Conservation (phyloP, 1,139 yeast species). For the Lizanozyma gosingica region DNA sequence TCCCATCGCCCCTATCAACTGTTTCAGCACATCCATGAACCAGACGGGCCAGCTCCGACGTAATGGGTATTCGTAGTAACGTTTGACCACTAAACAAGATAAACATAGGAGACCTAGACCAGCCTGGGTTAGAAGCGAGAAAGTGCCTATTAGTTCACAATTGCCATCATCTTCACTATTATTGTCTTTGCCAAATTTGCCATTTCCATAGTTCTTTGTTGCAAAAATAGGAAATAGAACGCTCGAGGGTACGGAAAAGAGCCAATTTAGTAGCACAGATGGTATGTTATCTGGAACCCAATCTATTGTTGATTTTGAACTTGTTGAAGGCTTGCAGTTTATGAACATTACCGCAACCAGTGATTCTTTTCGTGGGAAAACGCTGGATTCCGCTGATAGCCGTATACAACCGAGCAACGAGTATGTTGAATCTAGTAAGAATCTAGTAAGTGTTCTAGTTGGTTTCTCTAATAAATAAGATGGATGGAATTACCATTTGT, state of each 20-base stretch:
- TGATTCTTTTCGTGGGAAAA: too few relatives aligned
- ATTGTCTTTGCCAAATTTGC: constrained; percentile 2
- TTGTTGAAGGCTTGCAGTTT: too few relatives aligned
- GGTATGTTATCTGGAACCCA: too few relatives aligned
- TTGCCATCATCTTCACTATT: constrained; percentile 9
- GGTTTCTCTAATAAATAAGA: too few relatives aligned
- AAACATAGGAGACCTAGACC: constrained; percentile 69
- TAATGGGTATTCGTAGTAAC: constrained; percentile 69
- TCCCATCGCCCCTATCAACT: constrained; percentile 77
- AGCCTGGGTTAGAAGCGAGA: constrained; percentile 57
- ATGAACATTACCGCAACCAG: too few relatives aligned
- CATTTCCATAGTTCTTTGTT: not conserved
- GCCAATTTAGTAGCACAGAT: too few relatives aligned
- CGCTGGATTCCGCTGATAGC: too few relatives aligned
- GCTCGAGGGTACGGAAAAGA: not conserved
- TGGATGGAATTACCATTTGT: too few relatives aligned
- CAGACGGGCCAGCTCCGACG: constrained; percentile 84
- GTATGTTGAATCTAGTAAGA: too few relatives aligned
- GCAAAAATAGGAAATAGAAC: not conserved
- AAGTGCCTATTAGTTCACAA: constrained; percentile 67
- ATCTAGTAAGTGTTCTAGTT: too few relatives aligned
- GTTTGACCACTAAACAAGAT: constrained; percentile 62
- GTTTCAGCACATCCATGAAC: constrained; percentile 86
- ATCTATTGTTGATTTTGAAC: too few relatives aligned
- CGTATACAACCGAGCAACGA: too few relatives aligned